Percentiles rank a stretch among this genome's conserved stretches.
Evolutionary conservation across 495 filamentous ascomycete species (phyloP).

Genomic region (Chlorociboria aeruginascens): DNA sequence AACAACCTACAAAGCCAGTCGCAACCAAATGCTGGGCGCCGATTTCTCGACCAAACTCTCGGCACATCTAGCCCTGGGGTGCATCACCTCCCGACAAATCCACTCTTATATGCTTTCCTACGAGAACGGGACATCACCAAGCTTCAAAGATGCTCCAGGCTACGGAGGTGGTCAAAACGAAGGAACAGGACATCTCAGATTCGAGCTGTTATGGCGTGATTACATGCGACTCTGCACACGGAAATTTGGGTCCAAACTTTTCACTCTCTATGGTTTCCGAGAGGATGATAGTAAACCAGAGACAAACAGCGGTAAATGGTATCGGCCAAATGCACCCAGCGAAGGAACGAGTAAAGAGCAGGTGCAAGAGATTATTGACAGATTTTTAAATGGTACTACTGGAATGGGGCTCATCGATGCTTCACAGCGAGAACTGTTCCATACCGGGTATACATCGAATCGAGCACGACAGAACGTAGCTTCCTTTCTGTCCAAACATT

Average conservation of each 20-base stretch:
- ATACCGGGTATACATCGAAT: conserved; percentile 63
- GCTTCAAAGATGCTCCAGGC: conserved; percentile 7
- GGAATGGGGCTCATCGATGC: conserved; percentile 64
- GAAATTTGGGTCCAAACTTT: conserved; percentile 50
- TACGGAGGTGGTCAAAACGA: conserved; percentile 55
- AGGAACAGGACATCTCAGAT: conserved; percentile 53
- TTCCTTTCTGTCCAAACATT: conserved; percentile 55
- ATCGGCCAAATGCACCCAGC: conserved; percentile 20
- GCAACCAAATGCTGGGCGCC: conserved; percentile 52
- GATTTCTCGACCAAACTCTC: conserved; percentile 64
- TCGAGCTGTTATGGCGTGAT: conserved; percentile 64
- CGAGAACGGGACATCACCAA: conserved; percentile 34
- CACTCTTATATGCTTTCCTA: conserved; percentile 49
- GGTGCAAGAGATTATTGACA: conserved; percentile 22
- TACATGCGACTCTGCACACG: conserved; percentile 60
- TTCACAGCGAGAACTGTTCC: conserved; percentile 51
- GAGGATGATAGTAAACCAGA: no score
- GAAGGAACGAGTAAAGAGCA: conserved; percentile 11
- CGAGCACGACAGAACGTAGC: conserved; percentile 61
- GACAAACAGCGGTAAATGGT: no score
- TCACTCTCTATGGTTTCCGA: conserved; percentile 43
- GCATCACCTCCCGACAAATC: conserved; percentile 52
- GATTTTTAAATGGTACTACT: conserved; percentile 50
- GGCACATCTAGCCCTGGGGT: conserved; percentile 55
- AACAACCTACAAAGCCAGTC: conserved; percentile 49